Percentiles rank a stretch among this genome's conserved stretches.
Conservation (phyloP, 768 basidiomycete genomes). For the Cystofilobasidium ferigula region DNA sequence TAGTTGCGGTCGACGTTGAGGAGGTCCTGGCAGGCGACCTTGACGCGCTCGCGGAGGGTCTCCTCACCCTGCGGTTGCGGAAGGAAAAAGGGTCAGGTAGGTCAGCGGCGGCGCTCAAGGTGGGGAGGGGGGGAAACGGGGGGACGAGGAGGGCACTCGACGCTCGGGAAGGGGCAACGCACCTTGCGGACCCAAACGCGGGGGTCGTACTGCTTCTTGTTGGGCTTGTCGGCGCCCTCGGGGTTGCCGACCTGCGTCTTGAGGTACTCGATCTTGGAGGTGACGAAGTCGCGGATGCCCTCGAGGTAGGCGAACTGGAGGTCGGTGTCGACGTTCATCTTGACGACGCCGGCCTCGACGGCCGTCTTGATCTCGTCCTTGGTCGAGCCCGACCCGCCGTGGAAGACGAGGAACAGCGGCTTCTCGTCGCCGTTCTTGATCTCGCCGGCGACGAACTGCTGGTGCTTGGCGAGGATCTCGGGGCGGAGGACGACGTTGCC, state of each 20-base stretch:
- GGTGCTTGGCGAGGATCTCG: conserved; percentile 83
- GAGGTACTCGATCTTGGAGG: conserved; percentile 77
- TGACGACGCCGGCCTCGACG: conserved; percentile 83
- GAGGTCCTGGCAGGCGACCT: conserved; percentile 84
- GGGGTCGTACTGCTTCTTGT: conserved; percentile 97
- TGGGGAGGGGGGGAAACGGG: no score
- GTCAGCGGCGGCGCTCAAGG: no score
- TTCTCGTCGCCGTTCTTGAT: conserved; percentile 48
- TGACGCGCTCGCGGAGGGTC: conserved; percentile 76
- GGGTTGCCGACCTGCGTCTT: conserved; percentile 90
- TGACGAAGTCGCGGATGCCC: conserved; percentile 81
- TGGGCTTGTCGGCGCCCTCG: conserved; percentile 90
- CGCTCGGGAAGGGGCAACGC: not conserved
- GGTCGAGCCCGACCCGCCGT: conserved; percentile 95
- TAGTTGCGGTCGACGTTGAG: conserved; percentile 43
- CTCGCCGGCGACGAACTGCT: conserved; percentile 60
- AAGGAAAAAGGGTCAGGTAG: no score
- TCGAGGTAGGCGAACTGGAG: conserved; percentile 81
- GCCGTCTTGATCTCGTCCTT: conserved; percentile 91
- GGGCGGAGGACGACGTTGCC: conserved; percentile 93
- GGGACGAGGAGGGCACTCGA: not conserved
- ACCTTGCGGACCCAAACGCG: conserved; percentile 87
- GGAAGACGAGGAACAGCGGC: conserved; percentile 99
- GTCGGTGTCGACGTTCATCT: conserved; percentile 81
- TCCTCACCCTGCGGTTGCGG: conserved; percentile 59